Evolutionary conservation across 192 early-diverging fungal species (phyloP).

Genomic region (Lobosporangium transversale): DNA sequence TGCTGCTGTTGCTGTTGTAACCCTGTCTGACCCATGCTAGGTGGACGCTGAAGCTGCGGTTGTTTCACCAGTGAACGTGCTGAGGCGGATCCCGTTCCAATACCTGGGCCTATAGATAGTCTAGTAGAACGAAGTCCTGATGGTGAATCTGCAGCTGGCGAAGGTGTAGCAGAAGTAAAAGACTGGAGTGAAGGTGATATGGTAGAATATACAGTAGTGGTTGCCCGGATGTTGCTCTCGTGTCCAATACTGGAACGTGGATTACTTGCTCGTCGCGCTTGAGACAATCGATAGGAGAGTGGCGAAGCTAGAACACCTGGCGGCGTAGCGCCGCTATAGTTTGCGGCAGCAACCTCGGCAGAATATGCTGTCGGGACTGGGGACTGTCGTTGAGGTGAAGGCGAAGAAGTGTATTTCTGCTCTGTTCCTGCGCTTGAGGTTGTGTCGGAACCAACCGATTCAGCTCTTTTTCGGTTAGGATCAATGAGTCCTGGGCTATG

Average conservation of each 20-base stretch:
- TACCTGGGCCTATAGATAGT: neutral
- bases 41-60: constrained; percentile 17
- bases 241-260: constrained; percentile 1
- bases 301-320: constrained; percentile 15
- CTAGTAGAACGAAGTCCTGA: constrained; percentile 6
- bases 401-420: neutral
- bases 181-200: constrained; percentile 18
- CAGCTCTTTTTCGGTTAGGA: constrained; percentile 22
- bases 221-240: constrained; percentile 9
- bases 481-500: constrained; percentile 29
- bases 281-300: constrained; percentile 18
- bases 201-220: constrained; percentile 10
- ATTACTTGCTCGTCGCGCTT: constrained; percentile 23
- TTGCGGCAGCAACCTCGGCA: constrained; percentile 1
- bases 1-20: neutral
- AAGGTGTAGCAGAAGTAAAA: constrained; percentile 12
- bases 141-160: constrained; percentile 22
- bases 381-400: constrained; percentile 2
- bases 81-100: neutral
- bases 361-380: constrained; percentile 2
- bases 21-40: constrained; percentile 6
- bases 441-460: constrained; percentile 15
- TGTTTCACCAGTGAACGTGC: constrained; percentile 22
- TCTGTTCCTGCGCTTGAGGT: neutral
- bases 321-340: constrained; percentile 7